Evolutionary conservation across 495 filamentous ascomycete genomes (phyloP), one percentile per base, ranked within the genome.

Genomic region (Astrothelium subdiscretum): DNA sequence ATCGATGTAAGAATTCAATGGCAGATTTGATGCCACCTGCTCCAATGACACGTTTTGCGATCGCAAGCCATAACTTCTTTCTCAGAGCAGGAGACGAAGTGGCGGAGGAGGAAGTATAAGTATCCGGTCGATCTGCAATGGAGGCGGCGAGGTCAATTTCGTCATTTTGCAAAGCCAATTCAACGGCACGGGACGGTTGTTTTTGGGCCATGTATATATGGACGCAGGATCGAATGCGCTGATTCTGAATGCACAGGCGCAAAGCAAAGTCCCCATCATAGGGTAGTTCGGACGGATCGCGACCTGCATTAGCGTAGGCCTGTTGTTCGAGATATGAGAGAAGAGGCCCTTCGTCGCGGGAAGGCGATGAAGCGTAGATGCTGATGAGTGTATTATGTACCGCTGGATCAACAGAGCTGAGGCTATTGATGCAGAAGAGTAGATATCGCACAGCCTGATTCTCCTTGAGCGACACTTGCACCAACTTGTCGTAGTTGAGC

Each of bases 181-280:
- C 87, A 11, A 98, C 95, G 11, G 95, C 94, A 69, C 91, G 88
- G 57, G 87, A 80, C 70, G 95, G 96, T 70, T 95, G 89, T 1
- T 87, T 86, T 92, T 97, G 97, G 60, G 86, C 85, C 59, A 86
- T 92, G 80, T 97, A 97, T 62, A 97, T 96, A 73, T 96, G 90
- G 11, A 96, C 91, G 71, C 90, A 95, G 31, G 87, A 91, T 71
- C 95, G 88, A 5, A 97, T 87, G 62, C 95, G 88, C 67, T 89
- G 82, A 71, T 98, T 85, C 66, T 96, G 87, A 62, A 97, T 97
- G 73, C 94, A 98, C 27, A 97, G 82, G 20, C 94, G 86, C 26
- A 98, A 85, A 1, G 95, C 94, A 75, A 98, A 98, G 74, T 98
- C 94, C n/a, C 89, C 87, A 72, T 98, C 94, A 71, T 95, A 98